Conservation (phyloP, 2,329 filamentous ascomycete genomes). For the Podosphaera leucotricha region DNA sequence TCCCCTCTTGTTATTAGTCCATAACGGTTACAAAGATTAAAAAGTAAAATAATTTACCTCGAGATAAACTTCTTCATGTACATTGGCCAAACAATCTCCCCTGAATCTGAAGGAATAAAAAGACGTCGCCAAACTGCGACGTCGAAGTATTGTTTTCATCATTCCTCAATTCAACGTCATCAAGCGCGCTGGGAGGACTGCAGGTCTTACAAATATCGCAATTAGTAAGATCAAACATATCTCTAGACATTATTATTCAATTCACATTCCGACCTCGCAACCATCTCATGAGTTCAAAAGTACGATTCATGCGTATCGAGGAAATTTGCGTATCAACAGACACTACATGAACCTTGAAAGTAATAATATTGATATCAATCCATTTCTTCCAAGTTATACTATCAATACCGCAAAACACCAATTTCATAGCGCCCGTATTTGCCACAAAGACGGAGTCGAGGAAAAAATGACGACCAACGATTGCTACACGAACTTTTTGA, state of each 20-base stretch:
- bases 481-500: slow-evolving; percentile 62
- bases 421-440: not conserved
- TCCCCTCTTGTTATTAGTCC: not conserved
- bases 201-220: not conserved
- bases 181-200: not conserved
- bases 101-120: not conserved
- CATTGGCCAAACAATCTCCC: not conserved
- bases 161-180: not conserved
- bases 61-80: not conserved
- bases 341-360: not conserved
- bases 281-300: not conserved
- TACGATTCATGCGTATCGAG: not conserved
- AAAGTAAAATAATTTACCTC: not conserved
- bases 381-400: not conserved
- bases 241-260: not conserved
- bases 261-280: not conserved
- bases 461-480: slow-evolving; percentile 47
- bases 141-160: not conserved
- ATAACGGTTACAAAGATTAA: not conserved
- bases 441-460: not conserved
- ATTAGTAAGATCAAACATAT: not conserved
- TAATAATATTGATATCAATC: not conserved
- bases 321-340: not conserved
- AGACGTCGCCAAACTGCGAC: not conserved
- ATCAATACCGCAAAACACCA: not conserved